phyloP scores from a whole-genome alignment of 257 asterid species.

The Anisodus tanguticus region DNA sequence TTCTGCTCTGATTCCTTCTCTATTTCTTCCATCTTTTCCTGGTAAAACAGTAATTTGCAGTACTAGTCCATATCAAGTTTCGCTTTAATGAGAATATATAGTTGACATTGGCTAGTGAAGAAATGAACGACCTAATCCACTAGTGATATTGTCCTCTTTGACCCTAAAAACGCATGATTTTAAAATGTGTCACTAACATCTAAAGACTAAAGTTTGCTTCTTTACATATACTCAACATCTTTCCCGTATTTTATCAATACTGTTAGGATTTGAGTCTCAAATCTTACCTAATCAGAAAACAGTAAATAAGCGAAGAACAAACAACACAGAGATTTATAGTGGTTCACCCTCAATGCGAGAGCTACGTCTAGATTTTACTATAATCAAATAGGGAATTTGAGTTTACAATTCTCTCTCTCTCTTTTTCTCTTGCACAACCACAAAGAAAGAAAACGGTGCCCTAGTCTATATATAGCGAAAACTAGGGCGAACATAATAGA shows the following conservation, averaged over 20 bases:
- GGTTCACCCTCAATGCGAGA: too few relatives aligned
- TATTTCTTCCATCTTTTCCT: slow-evolving; percentile 52
- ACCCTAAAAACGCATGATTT: background rate
- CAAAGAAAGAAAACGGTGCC: too few relatives aligned
- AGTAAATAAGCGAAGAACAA: too few relatives aligned
- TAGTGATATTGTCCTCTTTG: background rate
- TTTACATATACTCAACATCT: background rate
- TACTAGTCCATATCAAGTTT: background rate
- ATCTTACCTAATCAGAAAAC: too few relatives aligned
- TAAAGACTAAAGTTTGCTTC: background rate
- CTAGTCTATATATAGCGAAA: too few relatives aligned
- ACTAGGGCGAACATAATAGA: too few relatives aligned
- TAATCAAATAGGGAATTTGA: too few relatives aligned
- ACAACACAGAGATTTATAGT: too few relatives aligned
- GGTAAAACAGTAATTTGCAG: background rate
- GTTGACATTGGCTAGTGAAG: background rate
- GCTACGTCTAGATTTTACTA: too few relatives aligned
- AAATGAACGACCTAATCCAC: background rate
- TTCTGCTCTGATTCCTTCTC: slow-evolving; percentile 51
- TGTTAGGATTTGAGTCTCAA: too few relatives aligned
- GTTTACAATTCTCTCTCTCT: too few relatives aligned
- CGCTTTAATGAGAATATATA: background rate
- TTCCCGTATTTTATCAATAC: background rate
- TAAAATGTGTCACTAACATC: background rate
- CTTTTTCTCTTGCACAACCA: too few relatives aligned